These are phyloP conservation scores for Corchorus olitorius DNA, from an alignment of 345 rosid species.

Conservation along the genomic window DNA sequence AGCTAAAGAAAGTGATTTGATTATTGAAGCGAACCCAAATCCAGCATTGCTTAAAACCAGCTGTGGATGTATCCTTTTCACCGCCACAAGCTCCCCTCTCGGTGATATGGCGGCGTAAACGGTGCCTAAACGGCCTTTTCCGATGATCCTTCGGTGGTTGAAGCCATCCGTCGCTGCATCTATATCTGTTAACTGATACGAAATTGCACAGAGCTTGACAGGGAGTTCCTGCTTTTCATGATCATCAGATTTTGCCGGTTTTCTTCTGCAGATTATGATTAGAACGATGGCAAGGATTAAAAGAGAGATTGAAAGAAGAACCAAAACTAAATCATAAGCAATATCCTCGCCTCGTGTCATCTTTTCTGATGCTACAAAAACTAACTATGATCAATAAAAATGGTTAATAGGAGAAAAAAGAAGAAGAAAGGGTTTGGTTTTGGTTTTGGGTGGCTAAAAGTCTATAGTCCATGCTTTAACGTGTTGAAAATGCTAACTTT, in stretches of 20 bases:
- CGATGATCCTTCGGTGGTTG: slow-evolving; percentile 54
- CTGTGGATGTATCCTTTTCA: slow-evolving; percentile 74
- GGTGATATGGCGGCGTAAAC: slow-evolving; percentile 60
- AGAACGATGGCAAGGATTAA: slow-evolving; percentile 50
- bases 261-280: slow-evolving; percentile 50
- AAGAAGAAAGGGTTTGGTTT: background rate
- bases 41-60: slow-evolving; percentile 71
- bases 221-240: slow-evolving; percentile 30
- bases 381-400: background rate
- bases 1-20: slow-evolving; percentile 65
- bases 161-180: slow-evolving; percentile 79
- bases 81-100: slow-evolving; percentile 50
- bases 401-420: background rate
- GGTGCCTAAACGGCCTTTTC: slow-evolving; percentile 64
- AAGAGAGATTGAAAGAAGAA: slow-evolving; percentile 47
- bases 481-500: background rate
- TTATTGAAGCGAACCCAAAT: slow-evolving; percentile 56
- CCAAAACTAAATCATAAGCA: slow-evolving; percentile 48
- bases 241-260: slow-evolving; percentile 55
- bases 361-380: background rate
- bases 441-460: background rate
- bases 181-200: slow-evolving; percentile 59
- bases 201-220: slow-evolving; percentile 31
- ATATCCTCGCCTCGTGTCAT: slow-evolving; percentile 47
- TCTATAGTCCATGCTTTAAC: background rate